Evolutionary conservation across 2,329 filamentous ascomycete species (phyloP).

Genomic region (Colletotrichum musae): DNA sequence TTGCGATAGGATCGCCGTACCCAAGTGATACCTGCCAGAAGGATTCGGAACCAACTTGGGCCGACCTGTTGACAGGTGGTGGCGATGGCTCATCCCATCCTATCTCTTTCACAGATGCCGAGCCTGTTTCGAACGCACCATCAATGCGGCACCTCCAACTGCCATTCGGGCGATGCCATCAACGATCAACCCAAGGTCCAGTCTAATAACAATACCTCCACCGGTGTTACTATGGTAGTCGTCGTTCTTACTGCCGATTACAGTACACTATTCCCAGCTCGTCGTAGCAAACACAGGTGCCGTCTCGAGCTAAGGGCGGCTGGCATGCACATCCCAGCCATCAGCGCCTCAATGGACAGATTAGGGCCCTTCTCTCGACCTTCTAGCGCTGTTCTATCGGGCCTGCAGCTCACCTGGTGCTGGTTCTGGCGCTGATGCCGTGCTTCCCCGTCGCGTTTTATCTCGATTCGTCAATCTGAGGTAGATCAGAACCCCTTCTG

Average conservation of each 20-base stretch:
- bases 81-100: constrained; percentile 14
- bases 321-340: constrained; percentile 27
- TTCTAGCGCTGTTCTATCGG: constrained; percentile 37
- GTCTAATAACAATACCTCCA: no score
- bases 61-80: constrained; percentile 23
- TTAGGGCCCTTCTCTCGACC: constrained; percentile 22
- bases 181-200: neutral
- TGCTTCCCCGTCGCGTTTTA: constrained; percentile 9
- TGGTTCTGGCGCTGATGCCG: neutral
- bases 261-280: constrained; percentile 2
- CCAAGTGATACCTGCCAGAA: neutral
- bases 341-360: constrained; percentile 6
- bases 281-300: constrained; percentile 6
- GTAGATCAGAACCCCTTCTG: constrained; percentile 15
- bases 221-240: no score
- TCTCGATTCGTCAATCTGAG: constrained; percentile 19
- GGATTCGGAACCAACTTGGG: constrained; percentile 12
- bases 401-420: constrained; percentile 1
- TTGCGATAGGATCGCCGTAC: constrained; percentile 4
- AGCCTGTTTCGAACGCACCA: constrained; percentile 29
- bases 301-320: constrained; percentile 3
- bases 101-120: constrained; percentile 20
- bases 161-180: neutral
- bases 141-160: constrained; percentile 22
- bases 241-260: constrained; percentile 1